These are phyloP conservation scores for Leccinum arenicola DNA, from an alignment of 768 basidiomycete species.

Conservation along the genomic window DNA sequence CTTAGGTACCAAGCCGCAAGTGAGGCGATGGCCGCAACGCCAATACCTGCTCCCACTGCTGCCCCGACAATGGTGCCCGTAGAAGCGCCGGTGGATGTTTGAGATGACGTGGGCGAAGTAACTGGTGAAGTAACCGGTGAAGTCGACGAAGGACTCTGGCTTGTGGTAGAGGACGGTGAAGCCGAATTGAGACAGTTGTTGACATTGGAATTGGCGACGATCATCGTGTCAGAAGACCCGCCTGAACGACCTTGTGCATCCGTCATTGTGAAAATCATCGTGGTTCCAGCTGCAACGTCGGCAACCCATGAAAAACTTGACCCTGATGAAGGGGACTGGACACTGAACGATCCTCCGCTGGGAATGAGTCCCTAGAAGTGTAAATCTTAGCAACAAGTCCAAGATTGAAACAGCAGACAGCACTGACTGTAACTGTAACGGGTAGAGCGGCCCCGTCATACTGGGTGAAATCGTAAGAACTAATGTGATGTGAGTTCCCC, in stretches of 20 bases:
- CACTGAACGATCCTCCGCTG: constrained; percentile 48
- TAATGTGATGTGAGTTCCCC: constrained; percentile 21
- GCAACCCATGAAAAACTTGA: constrained; percentile 52
- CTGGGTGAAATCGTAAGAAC: constrained; percentile 45
- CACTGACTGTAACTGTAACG: constrained; percentile 50
- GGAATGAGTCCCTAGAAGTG: constrained; percentile 56
- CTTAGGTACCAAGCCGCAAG: constrained; percentile 51
- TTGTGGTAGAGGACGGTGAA: constrained; percentile 55
- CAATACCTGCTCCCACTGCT: constrained; percentile 51
- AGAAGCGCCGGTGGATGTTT: constrained; percentile 30
- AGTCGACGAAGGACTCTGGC: constrained; percentile 23
- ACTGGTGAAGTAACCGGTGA: constrained; percentile 9
- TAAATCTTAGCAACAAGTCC: not conserved
- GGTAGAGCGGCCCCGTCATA: constrained; percentile 50
- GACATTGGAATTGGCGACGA: constrained; percentile 47
- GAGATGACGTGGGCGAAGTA: constrained; percentile 18
- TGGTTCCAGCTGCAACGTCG: constrained; percentile 56
- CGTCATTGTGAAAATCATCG: constrained; percentile 54
- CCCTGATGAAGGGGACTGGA: constrained; percentile 39
- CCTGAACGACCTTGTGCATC: constrained; percentile 52
- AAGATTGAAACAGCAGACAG: not conserved
- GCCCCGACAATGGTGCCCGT: constrained; percentile 46
- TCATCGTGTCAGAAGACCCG: constrained; percentile 54
- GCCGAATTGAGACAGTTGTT: constrained; percentile 47
- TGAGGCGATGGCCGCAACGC: constrained; percentile 49